These are phyloP conservation scores for Kurtzmaniella natalensis DNA, from an alignment of 1,139 yeast genomes.

Conservation along the genomic window DNA sequence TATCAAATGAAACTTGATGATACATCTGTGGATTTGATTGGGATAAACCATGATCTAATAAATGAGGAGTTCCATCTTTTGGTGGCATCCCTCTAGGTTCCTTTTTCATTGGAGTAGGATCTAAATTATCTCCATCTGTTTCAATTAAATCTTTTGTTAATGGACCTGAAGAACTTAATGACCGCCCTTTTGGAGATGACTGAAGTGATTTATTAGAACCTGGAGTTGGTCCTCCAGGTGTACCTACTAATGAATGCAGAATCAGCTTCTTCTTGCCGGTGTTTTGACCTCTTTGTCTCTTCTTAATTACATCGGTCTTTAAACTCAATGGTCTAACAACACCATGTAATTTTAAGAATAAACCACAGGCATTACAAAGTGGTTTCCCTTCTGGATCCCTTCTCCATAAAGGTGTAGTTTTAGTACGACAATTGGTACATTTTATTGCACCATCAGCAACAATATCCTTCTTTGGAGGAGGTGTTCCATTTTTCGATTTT, in stretches of 20 bases:
- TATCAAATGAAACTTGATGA: too few relatives aligned
- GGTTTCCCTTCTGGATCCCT: conserved; percentile 52
- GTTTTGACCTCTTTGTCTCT: conserved; percentile 35
- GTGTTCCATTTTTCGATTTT: not conserved
- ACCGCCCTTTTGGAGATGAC: conserved; percentile 7
- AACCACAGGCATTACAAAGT: conserved; percentile 58
- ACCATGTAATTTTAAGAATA: conserved; percentile 54
- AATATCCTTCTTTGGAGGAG: conserved; percentile 1
- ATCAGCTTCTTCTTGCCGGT: conserved; percentile 5
- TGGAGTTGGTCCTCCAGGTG: conserved; percentile 6
- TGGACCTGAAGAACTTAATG: conserved; percentile 2
- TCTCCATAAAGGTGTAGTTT: conserved; percentile 58
- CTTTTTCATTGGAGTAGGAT: conserved; percentile 24
- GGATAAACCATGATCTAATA: too few relatives aligned
- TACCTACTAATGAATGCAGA: conserved; percentile 2
- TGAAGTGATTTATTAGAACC: too few relatives aligned
- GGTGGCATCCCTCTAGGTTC: conserved; percentile 4
- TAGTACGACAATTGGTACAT: conserved; percentile 53
- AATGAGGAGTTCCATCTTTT: too few relatives aligned
- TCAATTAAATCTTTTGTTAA: conserved; percentile 2
- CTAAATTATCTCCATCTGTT: conserved; percentile 35
- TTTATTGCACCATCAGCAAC: conserved; percentile 10
- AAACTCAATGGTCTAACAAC: conserved; percentile 57
- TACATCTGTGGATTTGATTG: too few relatives aligned
- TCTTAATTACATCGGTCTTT: conserved; percentile 87